phyloP scores from a whole-genome alignment of 805 yeast genomes.

The Yamadazyma endophytica region DNA sequence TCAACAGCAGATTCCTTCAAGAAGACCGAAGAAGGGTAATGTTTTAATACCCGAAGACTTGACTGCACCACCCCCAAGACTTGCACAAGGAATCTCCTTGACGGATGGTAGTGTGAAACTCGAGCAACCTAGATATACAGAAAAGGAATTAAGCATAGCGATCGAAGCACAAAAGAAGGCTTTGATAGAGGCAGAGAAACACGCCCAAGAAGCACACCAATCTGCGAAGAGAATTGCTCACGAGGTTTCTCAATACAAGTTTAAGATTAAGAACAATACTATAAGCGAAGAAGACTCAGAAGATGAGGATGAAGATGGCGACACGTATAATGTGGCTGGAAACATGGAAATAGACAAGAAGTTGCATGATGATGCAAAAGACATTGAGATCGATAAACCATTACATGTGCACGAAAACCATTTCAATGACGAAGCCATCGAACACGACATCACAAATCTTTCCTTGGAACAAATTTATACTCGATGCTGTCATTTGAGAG shows the following conservation, averaged over 20 bases:
- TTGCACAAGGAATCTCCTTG: conserved; percentile 65
- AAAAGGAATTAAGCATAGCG: conserved; percentile 51
- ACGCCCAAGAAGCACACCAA: conserved; percentile 71
- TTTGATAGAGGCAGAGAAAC: conserved; percentile 59
- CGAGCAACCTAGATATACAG: conserved; percentile 25
- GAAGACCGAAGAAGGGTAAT: conserved; percentile 51
- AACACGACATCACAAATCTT: conserved; percentile 16
- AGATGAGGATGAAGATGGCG: conserved; percentile 6
- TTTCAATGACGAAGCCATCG: conserved; percentile 31
- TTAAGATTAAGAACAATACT: conserved; percentile 2
- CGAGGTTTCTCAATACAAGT: conserved; percentile 52
- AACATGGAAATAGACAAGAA: conserved; percentile 17
- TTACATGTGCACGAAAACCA: conserved; percentile 56
- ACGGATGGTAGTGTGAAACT: conserved; percentile 18
- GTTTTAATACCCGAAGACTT: conserved; percentile 62
- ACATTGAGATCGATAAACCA: conserved; percentile 65
- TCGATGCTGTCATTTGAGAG: conserved; percentile 88
- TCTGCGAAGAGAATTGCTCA: conserved; percentile 67
- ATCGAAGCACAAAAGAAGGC: conserved; percentile 55
- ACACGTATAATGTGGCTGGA: conserved; percentile 2
- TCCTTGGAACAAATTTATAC: conserved; percentile 56
- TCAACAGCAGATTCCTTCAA: conserved; percentile 58
- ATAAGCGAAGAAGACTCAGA: conserved; percentile 7
- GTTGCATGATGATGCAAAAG: conserved; percentile 6
- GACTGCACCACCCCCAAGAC: conserved; percentile 55